Conservation (phyloP, 345 rosid genomes). For the Trapa bicornis region DNA sequence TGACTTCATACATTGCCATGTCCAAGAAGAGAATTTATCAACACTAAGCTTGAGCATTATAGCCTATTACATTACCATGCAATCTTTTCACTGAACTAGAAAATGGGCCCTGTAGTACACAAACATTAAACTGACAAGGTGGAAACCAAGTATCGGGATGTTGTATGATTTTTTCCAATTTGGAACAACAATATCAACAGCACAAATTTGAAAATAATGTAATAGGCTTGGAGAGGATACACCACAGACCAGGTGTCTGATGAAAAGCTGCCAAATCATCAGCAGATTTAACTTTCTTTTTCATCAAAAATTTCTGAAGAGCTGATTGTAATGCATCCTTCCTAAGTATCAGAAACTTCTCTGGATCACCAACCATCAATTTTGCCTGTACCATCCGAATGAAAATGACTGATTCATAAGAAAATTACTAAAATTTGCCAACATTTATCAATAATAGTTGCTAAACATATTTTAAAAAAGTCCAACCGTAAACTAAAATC, state of each 20-base stretch:
- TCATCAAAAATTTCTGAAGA: constrained; percentile 51
- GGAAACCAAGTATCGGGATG: no score
- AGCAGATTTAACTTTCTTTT: constrained; percentile 40
- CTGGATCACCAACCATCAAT: constrained; percentile 56
- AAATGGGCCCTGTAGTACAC: no score
- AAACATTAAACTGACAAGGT: no score
- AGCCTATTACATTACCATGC: no score
- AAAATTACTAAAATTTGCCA: no score
- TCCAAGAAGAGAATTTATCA: no score
- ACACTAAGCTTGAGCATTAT: no score
- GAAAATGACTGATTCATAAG: not conserved
- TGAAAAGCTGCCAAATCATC: constrained; percentile 48
- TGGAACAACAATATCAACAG: not conserved
- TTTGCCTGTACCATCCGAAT: constrained; percentile 31
- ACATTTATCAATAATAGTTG: not conserved
- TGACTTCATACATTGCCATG: no score
- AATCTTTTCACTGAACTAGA: no score
- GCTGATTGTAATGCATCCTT: constrained; percentile 43
- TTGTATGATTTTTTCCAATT: no score
- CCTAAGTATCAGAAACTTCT: constrained; percentile 49
- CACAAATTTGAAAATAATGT: not conserved
- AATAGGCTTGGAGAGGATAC: not conserved
- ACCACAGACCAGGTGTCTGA: constrained; percentile 37
- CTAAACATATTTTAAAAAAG: not conserved
- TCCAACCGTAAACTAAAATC: not conserved